Percentiles rank a stretch among this genome's conserved stretches.
phyloP scores from a whole-genome alignment of 108 stramenopile species.

The Bacterosira constricta region DNA sequence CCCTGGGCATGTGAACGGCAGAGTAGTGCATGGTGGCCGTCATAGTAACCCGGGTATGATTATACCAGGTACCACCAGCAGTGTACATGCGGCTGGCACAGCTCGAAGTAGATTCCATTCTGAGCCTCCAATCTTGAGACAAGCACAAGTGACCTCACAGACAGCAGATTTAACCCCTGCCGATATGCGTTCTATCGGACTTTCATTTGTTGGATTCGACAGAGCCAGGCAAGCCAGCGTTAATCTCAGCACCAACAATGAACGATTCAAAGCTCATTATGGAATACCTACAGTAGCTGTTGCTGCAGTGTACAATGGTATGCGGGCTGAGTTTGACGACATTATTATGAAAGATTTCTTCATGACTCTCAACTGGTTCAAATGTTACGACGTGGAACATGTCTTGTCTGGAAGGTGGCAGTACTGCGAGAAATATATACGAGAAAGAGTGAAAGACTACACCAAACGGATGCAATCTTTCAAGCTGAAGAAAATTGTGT shows the following conservation, averaged over 20 bases:
- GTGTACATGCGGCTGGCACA: too few species aligned
- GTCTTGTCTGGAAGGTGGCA: constrained; percentile 14
- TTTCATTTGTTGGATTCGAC: background rate
- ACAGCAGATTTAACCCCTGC: too few species aligned
- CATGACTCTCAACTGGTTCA: constrained; percentile 13
- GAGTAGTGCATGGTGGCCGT: too few species aligned
- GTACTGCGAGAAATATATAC: background rate
- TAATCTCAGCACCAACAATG: background rate
- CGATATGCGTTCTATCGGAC: background rate
- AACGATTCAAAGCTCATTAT: constrained; percentile 12
- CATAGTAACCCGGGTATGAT: too few species aligned
- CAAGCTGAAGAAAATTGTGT: constrained; percentile 4
- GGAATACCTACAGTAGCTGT: constrained; percentile 9
- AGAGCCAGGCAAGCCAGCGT: background rate
- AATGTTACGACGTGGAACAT: constrained; percentile 1
- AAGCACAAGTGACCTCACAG: too few species aligned
- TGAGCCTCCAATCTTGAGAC: too few species aligned
- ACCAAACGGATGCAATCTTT: background rate
- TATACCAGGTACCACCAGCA: too few species aligned
- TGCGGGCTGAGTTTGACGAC: background rate
- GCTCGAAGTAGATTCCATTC: too few species aligned
- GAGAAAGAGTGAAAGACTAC: background rate
- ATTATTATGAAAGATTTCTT: background rate
- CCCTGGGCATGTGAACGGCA: too few species aligned
- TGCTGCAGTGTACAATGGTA: constrained; percentile 1